Base-by-base conservation (phyloP, 768 basidiomycete genomes). In the Lanmaoa rubissima region DNA sequence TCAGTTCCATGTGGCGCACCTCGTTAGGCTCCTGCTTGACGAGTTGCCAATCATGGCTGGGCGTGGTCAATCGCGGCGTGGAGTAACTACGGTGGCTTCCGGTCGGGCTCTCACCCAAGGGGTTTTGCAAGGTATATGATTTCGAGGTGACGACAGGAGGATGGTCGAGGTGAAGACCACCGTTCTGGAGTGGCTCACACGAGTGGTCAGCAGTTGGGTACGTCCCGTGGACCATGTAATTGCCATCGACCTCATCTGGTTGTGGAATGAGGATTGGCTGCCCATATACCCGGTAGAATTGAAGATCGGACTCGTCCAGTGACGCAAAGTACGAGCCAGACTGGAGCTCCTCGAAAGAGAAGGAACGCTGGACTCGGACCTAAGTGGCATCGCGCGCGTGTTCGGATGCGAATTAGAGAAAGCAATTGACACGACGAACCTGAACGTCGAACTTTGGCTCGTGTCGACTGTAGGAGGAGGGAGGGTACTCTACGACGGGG, bases 331-430 rank as follows among this genome's bases (percentile, higher is more conserved):
- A 72, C 3, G 72, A 55, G 21, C 70, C 72, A 0, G 72, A 72
- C 47, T 72, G 72, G 21, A 72, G 66, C 52, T 72, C 72, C 48
- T 72, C 71, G 48, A 74, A 72, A 1, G 70, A 64, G 40, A 72
- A 72, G 39, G 70, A 59, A 13, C 70, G 70, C 31, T 67, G 71
- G 0, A 70, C 69, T 3, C 61, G 69, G 46, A 72, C 61, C 70
- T 72, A 11, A 1, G 54, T 41, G 53, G 49, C 24, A 16, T 24
- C 41, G 39, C 5, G 40, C 13, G 51, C 41, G 43, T 36, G 57
- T 57, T 47, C 17, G 40, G 26, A 36, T 21, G 58, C 0, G 46
- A 5, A 28, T 45, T 2, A 11, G 32, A 12, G 17, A 24, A 32
- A 48, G 8, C 0, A 17, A 21, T 13, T 26, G 32, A 32, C 5